Conservation (phyloP, 192 early-diverging fungal species). For the Polychytrium aggregatum region DNA sequence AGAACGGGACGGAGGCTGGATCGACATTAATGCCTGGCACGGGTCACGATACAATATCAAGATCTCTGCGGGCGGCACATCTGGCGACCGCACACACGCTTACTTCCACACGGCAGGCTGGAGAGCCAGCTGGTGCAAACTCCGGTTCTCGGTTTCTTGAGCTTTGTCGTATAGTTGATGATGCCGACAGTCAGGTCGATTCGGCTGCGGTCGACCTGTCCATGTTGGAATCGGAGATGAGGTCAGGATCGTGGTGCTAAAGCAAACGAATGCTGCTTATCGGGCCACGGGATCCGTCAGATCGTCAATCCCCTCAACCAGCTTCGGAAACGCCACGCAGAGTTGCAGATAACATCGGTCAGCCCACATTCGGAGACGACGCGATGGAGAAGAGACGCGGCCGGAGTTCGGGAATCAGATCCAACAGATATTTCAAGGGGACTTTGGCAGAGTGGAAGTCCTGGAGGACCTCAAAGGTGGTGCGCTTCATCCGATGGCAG, state of each 20-base stretch:
- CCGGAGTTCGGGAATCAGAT: constrained; percentile 70
- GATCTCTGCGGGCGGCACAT: too few relatives aligned
- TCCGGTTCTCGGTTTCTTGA: constrained; percentile 62
- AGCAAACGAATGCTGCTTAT: too few relatives aligned
- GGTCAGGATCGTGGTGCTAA: too few relatives aligned
- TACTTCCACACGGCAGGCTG: too few relatives aligned
- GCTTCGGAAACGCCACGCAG: too few relatives aligned
- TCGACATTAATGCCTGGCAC: too few relatives aligned
- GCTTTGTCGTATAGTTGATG: constrained; percentile 71
- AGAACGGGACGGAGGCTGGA: constrained; percentile 10
- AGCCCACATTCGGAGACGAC: constrained; percentile 31
- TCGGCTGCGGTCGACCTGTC: constrained; percentile 18
- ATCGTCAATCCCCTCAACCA: too few relatives aligned
- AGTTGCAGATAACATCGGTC: too few relatives aligned
- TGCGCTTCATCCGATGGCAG: constrained; percentile 67
- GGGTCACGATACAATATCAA: too few relatives aligned
- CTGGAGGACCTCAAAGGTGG: constrained; percentile 67
- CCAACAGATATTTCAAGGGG: constrained; percentile 70
- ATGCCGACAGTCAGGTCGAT: constrained; percentile 77
- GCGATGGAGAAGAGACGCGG: constrained; percentile 82
- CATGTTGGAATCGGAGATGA: too few relatives aligned
- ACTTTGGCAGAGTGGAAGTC: constrained; percentile 70
- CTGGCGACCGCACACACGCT: too few relatives aligned
- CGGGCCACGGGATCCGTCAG: too few relatives aligned
- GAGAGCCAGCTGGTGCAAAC: constrained; percentile 78